Evolutionary conservation across 805 yeast genomes (phyloP).

Genomic region (Starmerella tilneyi): DNA sequence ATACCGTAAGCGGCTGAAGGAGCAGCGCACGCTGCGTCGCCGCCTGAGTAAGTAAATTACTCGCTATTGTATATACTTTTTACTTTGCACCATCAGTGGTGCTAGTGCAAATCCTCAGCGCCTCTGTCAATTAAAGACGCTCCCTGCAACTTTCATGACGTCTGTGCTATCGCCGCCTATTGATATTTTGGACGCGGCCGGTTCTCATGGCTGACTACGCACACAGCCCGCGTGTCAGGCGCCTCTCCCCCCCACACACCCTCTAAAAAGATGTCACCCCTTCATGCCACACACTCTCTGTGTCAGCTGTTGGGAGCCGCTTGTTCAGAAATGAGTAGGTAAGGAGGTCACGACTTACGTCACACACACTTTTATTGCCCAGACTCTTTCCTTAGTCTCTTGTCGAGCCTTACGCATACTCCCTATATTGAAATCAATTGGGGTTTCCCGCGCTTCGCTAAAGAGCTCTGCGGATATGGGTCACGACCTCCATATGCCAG

Average conservation of each 20-base stretch:
- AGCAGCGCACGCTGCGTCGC: conserved; percentile 48
- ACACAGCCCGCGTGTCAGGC: too few relatives aligned
- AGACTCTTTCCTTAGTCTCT: not conserved
- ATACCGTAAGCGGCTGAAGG: conserved; percentile 92
- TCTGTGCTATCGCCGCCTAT: too few relatives aligned
- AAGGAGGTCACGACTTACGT: conserved; percentile 2
- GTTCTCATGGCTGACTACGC: too few relatives aligned
- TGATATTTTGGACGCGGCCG: too few relatives aligned
- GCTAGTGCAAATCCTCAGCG: too few relatives aligned
- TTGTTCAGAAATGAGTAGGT: too few relatives aligned
- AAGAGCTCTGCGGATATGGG: conserved; percentile 16
- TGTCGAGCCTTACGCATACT: conserved; percentile 2
- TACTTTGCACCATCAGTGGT: not conserved
- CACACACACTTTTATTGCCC: not conserved
- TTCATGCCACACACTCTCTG: too few relatives aligned
- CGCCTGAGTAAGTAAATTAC: conserved; percentile 22
- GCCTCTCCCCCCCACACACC: too few relatives aligned
- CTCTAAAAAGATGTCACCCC: too few relatives aligned
- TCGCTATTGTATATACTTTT: conserved; percentile 2
- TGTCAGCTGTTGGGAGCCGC: too few relatives aligned
- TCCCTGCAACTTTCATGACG: too few relatives aligned
- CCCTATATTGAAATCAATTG: conserved; percentile 1
- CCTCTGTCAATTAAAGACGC: too few relatives aligned
- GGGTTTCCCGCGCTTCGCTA: not conserved
- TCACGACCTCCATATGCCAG: conserved; percentile 25